Base-by-base conservation (phyloP, 306 rosid species). In the Casuarina cunninghamiana region DNA sequence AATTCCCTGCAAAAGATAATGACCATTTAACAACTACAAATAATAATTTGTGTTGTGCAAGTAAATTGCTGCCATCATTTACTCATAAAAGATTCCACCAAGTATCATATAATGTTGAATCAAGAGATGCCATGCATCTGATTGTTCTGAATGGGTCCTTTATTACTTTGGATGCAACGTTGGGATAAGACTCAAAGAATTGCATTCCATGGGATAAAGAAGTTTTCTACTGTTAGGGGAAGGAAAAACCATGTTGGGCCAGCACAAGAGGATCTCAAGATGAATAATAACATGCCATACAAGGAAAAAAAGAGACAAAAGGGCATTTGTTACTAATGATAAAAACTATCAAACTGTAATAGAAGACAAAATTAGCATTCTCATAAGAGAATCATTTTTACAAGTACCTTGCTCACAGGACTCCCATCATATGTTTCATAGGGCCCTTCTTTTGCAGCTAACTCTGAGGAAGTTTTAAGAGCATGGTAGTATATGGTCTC, bases 401-500 rank as follows among this genome's bases (percentile, higher is more conserved):
- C 15, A 50, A 35, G 43, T 5, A 91, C 98, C 96, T 90, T 87
- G 87, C 97, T 93, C 69, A 93, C 75, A 62, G 98, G 97, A 80
- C 98, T 83, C 6, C 98, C 98, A 67, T 6, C 71, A 77, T 90
- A 93, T 62, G 98, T 82, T 84, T 88, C 96, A 80, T 93, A 93
- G 9, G 98, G 82, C 35, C 96, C 98, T 77, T 87, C 91, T 49
- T 83, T 89, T 3, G 82, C 92, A 84, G 97, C 98, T 63, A 93
- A 78, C 83, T 88, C 93, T 73, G 84, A 75, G 54, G 98, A 93
- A 72, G 94, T 81, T 75, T 89, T 93, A 4, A 93, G 80, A 45
- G 97, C 98, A 81, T 91, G 82, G 77, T 90, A 93, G 83, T 95
- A 95, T 69, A 95, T 93, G 54, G 97, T 87, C 84, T 91, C 97